Percentiles rank a stretch among this genome's conserved stretches.
phyloP scores from a whole-genome alignment of 768 basidiomycete species.

The Lyophyllum atratum region DNA sequence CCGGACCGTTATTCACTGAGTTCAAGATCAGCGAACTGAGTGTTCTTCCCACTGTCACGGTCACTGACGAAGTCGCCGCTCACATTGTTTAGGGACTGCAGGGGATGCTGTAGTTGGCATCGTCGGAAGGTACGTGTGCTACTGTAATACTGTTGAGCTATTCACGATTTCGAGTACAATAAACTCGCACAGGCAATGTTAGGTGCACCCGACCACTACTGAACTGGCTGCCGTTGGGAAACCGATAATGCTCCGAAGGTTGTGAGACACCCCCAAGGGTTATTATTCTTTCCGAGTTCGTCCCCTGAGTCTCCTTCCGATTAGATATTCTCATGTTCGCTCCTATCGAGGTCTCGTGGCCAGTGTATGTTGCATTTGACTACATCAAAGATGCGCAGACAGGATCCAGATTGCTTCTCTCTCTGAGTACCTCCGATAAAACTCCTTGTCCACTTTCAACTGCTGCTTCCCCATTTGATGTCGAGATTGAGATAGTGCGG shows the following conservation, averaged over 20 bases:
- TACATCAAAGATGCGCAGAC: not conserved
- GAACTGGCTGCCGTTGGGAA: not conserved
- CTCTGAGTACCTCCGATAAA: not conserved
- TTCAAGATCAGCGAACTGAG: not conserved
- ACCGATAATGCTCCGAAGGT: not conserved
- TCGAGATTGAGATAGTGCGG: not conserved
- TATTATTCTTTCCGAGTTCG: not conserved
- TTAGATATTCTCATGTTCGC: not conserved
- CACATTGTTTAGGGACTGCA: too few relatives aligned
- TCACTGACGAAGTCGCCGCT: too few relatives aligned
- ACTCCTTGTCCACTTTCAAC: not conserved
- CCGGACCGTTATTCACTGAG: not conserved
- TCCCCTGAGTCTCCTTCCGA: not conserved
- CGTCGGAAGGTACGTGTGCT: too few relatives aligned
- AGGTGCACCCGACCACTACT: not conserved
- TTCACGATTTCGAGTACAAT: too few relatives aligned
- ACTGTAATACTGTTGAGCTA: too few relatives aligned
- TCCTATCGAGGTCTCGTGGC: not conserved
- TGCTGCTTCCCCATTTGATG: not conserved
- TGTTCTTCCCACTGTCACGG: not conserved
- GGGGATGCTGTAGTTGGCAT: too few relatives aligned
- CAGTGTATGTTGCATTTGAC: not conserved
- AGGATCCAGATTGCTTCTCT: not conserved
- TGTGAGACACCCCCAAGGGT: not conserved
- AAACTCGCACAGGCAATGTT: too few relatives aligned